These are phyloP conservation scores for Lichtheimia corymbifera DNA, from an alignment of 371 early-diverging fungal species.

Conservation along the genomic window DNA sequence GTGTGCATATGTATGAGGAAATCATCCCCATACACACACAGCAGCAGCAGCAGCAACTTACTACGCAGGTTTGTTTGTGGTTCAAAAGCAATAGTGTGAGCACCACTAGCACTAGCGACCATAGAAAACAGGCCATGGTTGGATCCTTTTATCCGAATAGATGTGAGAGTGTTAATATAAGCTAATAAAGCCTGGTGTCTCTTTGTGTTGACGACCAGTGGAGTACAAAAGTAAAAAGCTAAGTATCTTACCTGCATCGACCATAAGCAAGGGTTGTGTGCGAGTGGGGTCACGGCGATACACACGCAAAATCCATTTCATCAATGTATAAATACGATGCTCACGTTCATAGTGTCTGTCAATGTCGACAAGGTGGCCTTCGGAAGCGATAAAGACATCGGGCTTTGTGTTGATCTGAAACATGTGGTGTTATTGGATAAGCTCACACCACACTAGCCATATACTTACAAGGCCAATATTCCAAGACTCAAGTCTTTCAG, in stretches of 20 bases:
- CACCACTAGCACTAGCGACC: slow-evolving; percentile 49
- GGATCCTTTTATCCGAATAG: slow-evolving; percentile 28
- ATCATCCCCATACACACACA: background rate
- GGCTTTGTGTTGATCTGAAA: slow-evolving; percentile 47
- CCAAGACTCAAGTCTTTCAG: slow-evolving; percentile 30
- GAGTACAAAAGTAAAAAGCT: too few species aligned
- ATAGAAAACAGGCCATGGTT: slow-evolving; percentile 53
- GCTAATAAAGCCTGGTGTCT: background rate
- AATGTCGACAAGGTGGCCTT: slow-evolving; percentile 33
- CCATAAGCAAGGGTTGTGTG: slow-evolving; percentile 39
- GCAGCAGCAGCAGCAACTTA: slow-evolving; percentile 8
- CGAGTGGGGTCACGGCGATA: slow-evolving; percentile 43
- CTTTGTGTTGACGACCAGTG: too few species aligned
- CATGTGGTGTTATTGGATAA: background rate
- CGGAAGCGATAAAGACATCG: slow-evolving; percentile 43
- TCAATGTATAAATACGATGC: slow-evolving; percentile 47
- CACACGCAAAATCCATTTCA: slow-evolving; percentile 53
- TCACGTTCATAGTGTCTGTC: slow-evolving; percentile 44
- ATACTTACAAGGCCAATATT: slow-evolving; percentile 36
- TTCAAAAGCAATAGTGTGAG: slow-evolving; percentile 49
- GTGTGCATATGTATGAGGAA: background rate
- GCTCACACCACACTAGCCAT: background rate
- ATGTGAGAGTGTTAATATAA: background rate
- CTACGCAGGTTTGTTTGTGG: slow-evolving; percentile 49
- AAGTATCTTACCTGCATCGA: slow-evolving; percentile 37